A percentile compares a stretch with the other conserved stretches of the same genome.
phyloP scores from a whole-genome alignment of 257 asterid genomes.

The Rauvolfia tetraphylla region DNA sequence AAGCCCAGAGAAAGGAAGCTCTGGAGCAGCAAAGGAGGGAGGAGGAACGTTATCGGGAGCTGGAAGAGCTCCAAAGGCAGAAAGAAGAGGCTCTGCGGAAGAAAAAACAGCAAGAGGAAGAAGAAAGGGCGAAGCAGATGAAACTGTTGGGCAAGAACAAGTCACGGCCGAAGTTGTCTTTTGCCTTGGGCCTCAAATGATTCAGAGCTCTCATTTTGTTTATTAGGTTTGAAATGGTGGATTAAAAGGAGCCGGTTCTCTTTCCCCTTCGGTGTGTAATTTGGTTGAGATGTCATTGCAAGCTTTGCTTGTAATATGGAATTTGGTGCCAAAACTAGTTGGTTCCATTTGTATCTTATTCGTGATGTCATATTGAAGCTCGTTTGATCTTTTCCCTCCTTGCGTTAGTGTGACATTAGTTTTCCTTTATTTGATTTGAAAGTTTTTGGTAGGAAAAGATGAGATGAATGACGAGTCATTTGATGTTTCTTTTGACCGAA shows the following conservation, averaged over 20 bases:
- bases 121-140: conserved; percentile 87
- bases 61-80: conserved; percentile 88
- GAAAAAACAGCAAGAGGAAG: conserved; percentile 86
- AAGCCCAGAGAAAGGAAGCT: conserved; percentile 86
- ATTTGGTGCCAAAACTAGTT: conserved; percentile 3
- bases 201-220: background rate
- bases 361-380: background rate
- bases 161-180: conserved; percentile 87
- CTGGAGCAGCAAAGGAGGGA: conserved; percentile 66
- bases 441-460: background rate
- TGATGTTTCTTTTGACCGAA: no score
- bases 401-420: background rate
- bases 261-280: background rate
- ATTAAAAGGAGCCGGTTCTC: background rate
- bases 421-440: background rate
- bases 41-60: conserved; percentile 75
- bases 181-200: conserved; percentile 75
- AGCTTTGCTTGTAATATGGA: conserved; percentile 13
- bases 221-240: background rate
- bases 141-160: conserved; percentile 91
- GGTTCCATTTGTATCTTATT: conserved; percentile 10
- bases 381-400: background rate
- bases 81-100: conserved; percentile 81
- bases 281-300: background rate
- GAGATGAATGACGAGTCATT: no score